phyloP scores from a whole-genome alignment of 2,329 filamentous ascomycete species.

The Fusarium proliferatum region DNA sequence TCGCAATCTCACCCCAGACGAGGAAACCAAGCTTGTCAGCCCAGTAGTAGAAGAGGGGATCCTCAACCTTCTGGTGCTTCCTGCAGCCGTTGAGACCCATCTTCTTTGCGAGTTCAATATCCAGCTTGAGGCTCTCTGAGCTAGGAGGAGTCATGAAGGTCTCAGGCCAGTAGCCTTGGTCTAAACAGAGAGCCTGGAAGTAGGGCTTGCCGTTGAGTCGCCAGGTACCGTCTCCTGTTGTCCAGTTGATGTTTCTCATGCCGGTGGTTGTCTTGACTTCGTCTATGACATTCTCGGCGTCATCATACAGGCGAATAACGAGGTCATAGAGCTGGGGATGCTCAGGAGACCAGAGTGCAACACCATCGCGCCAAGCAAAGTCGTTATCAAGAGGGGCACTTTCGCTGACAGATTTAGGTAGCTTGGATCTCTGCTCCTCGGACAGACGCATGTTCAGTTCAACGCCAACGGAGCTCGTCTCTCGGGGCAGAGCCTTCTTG shows the following conservation, averaged over 20 bases:
- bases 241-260: constrained; percentile 71
- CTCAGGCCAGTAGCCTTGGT: constrained; percentile 73
- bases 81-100: constrained; percentile 74
- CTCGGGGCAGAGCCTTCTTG: constrained; percentile 57
- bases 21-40: constrained; percentile 70
- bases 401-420: constrained; percentile 52
- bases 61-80: constrained; percentile 74
- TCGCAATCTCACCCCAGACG: constrained; percentile 74
- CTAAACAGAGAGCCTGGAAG: constrained; percentile 69
- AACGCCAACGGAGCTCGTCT: constrained; percentile 60
- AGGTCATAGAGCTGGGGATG: constrained; percentile 68
- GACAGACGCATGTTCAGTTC: constrained; percentile 62
- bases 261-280: constrained; percentile 69
- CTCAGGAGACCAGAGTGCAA: constrained; percentile 73
- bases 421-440: constrained; percentile 52
- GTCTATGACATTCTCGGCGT: constrained; percentile 58
- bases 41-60: constrained; percentile 70
- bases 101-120: constrained; percentile 66
- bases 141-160: constrained; percentile 70
- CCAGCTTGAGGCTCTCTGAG: constrained; percentile 56
- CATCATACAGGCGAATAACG: constrained; percentile 62
- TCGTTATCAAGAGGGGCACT: constrained; percentile 51
- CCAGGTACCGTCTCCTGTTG: constrained; percentile 66
- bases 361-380: constrained; percentile 60
- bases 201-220: constrained; percentile 67